Evolutionary conservation across 768 basidiomycete species (phyloP).

Genomic region (Panellus pusillus): DNA sequence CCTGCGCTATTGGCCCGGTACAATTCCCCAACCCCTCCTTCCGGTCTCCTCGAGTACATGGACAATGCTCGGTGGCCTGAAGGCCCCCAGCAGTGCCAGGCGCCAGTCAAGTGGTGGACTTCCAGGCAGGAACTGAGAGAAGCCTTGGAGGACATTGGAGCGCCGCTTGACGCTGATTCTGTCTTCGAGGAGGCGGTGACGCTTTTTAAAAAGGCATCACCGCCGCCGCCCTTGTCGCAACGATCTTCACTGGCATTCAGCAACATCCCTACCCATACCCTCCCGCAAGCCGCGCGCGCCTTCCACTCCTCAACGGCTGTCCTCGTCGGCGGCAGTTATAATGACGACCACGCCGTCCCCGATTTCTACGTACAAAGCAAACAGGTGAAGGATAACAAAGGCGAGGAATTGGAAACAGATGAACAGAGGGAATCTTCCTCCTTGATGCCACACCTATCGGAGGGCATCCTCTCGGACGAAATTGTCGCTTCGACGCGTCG

Average conservation of each 20-base stretch:
- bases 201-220: no score
- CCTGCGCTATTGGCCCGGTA: conserved; percentile 28
- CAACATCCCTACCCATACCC: background rate
- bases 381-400: background rate
- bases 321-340: conserved; percentile 21
- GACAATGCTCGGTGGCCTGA: conserved; percentile 42
- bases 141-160: conserved; percentile 15
- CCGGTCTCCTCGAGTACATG: conserved; percentile 27
- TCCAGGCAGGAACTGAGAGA: conserved; percentile 22
- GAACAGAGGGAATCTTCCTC: background rate
- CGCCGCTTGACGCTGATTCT: background rate
- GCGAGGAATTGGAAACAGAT: background rate
- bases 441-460: conserved; percentile 1
- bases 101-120: conserved; percentile 31
- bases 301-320: conserved; percentile 10
- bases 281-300: background rate
- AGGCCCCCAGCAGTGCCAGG: conserved; percentile 5
- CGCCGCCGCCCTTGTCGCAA: no score
- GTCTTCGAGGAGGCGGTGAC: no score
- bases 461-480: background rate
- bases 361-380: conserved; percentile 6
- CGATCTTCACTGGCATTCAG: no score
- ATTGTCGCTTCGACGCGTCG: conserved; percentile 5
- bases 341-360: conserved; percentile 20
- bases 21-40: conserved; percentile 29